phyloP scores from a whole-genome alignment of 192 early-diverging fungal species.

The Funneliformis geosporum region DNA sequence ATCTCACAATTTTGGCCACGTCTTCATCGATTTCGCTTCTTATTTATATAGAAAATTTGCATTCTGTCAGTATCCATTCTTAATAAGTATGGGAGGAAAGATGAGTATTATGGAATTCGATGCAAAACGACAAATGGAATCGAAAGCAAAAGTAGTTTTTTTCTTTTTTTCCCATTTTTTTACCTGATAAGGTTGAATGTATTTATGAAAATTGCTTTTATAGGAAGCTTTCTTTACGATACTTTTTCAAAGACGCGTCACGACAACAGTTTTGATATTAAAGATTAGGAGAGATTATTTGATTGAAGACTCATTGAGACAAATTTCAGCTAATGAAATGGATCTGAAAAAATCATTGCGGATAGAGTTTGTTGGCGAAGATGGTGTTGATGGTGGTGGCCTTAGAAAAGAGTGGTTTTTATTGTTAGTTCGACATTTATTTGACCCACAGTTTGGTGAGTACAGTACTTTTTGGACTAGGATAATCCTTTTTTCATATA shows the following conservation, averaged over 20 bases:
- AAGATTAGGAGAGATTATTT: constrained; percentile 62
- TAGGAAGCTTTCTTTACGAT: constrained; percentile 65
- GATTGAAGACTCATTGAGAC: constrained; percentile 74
- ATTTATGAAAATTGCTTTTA: constrained; percentile 5
- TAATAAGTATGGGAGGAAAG: constrained; percentile 75
- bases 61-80: constrained; percentile 83
- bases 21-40: background rate
- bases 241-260: constrained; percentile 51
- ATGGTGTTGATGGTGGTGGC: constrained; percentile 95
- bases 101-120: constrained; percentile 77
- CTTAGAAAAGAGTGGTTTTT: constrained; percentile 98
- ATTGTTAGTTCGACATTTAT: constrained; percentile 85
- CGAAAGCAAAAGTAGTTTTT: constrained; percentile 51
- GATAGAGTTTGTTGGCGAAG: constrained; percentile 93
- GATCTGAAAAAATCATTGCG: constrained; percentile 90
- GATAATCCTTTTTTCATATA: too few relatives aligned
- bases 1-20: background rate
- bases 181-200: constrained; percentile 31
- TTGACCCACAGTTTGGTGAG: constrained; percentile 87
- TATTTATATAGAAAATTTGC: constrained; percentile 60
- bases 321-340: constrained; percentile 71
- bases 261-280: constrained; percentile 62
- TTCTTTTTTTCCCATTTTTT: constrained; percentile 21
- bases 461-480: too few relatives aligned
- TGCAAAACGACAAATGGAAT: constrained; percentile 75